These are phyloP conservation scores for Plantago elongata DNA, from an alignment of 257 asterid species.

Conservation along the genomic window DNA sequence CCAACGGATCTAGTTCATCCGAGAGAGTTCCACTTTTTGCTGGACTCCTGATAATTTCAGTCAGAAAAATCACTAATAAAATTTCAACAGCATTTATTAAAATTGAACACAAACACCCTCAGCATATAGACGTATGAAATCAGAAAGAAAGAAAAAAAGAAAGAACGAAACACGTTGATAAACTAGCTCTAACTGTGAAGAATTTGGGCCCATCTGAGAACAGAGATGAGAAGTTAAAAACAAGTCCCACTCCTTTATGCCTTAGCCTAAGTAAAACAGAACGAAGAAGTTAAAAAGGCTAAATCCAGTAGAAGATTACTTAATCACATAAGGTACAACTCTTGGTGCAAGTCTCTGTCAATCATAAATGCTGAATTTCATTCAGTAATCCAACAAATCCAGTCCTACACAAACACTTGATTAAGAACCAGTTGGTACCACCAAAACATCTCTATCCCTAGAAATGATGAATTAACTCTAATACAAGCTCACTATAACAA, in stretches of 20 bases:
- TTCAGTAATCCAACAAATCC: too few relatives aligned
- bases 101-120: not conserved
- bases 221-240: too few relatives aligned
- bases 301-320: constrained; percentile 16
- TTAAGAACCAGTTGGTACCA: too few relatives aligned
- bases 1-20: constrained; percentile 66
- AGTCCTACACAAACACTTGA: too few relatives aligned
- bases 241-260: not conserved
- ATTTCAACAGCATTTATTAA: not conserved
- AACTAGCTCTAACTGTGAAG: too few relatives aligned
- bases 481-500: too few relatives aligned
- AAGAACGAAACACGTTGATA: too few relatives aligned
- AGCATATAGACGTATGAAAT: too few relatives aligned
- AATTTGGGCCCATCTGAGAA: too few relatives aligned
- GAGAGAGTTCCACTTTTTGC: constrained; percentile 58
- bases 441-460: too few relatives aligned
- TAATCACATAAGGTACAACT: constrained; percentile 7
- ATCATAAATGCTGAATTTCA: not conserved
- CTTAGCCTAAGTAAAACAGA: constrained; percentile 1
- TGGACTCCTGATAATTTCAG: constrained; percentile 53
- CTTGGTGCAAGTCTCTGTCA: not conserved
- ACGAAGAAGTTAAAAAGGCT: constrained; percentile 4
- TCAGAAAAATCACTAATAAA: constrained; percentile 20
- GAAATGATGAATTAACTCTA: too few relatives aligned
- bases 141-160: too few relatives aligned